Percentiles rank a stretch among this genome's conserved stretches.
phyloP scores from a whole-genome alignment of 306 rosid genomes.

The Ammopiptanthus mongolicus region DNA sequence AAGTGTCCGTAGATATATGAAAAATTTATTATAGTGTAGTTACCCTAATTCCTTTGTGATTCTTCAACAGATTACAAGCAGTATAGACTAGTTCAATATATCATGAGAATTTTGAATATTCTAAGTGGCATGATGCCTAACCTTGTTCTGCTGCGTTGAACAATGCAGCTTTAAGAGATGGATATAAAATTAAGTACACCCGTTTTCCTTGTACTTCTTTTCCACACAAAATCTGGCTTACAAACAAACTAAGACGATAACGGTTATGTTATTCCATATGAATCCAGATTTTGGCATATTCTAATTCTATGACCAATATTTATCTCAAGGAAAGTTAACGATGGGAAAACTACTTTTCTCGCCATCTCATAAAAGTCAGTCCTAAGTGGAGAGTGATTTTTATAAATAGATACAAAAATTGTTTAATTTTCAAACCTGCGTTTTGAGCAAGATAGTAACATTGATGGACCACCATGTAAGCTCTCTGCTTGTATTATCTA shows the following conservation, averaged over 20 bases:
- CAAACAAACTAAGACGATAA: not conserved
- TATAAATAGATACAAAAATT: conserved; percentile 4
- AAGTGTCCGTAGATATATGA: too few species aligned
- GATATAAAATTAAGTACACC: not conserved
- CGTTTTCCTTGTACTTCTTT: not conserved
- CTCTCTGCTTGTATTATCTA: not conserved
- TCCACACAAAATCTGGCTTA: conserved; percentile 12
- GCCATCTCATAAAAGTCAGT: not conserved
- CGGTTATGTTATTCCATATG: not conserved
- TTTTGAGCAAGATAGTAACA: not conserved
- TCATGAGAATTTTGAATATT: conserved; percentile 20
- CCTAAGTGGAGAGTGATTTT: conserved; percentile 13
- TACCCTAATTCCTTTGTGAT: conserved; percentile 4
- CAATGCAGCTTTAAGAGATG: conserved; percentile 8
- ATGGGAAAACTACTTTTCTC: conserved; percentile 11
- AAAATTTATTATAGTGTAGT: too few species aligned
- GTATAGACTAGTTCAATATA: not conserved
- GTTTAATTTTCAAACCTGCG: conserved; percentile 1
- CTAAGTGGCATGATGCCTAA: conserved; percentile 26
- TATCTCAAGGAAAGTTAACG: not conserved
- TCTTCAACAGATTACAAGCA: conserved; percentile 6
- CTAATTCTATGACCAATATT: not conserved
- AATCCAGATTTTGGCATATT: conserved; percentile 15
- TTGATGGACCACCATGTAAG: conserved; percentile 13
- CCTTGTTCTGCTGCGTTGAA: conserved; percentile 24